Evolutionary conservation across 2,329 filamentous ascomycete species (phyloP), one percentile per base, ranked within the genome.

Genomic region (Ascosphaera aggregata): DNA sequence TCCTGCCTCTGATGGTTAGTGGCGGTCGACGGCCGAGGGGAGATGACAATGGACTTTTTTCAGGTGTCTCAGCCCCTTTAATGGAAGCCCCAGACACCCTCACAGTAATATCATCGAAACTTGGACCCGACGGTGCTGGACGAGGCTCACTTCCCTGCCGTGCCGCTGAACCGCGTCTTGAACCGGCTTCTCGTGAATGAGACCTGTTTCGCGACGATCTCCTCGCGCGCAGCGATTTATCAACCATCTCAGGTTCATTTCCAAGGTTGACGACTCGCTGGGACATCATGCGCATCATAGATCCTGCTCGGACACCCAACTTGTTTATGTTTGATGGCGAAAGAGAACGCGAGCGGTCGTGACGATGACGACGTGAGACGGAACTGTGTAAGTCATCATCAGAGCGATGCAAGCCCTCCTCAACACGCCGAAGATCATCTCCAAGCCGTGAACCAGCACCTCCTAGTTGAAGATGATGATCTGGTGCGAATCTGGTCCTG

Each of bases 251-350:
- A 3, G 76, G 77, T 50, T 95, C 89, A 52, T 92, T 92, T 58
- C 84, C 93, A 49, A 98, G 71, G 52, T 95, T 95, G 51, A 98
- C 89, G 41, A 98, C 85, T 62, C 89, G 81, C 60, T 94, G 85
- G 22, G 91, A 95, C 73, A 98, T 92, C 47, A 73, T 73, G 45
- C 78, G 71, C 57, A 85, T 71, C 48, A 84, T 80, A 7, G 78
- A 80, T 35, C 78, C 71, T 43, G 79, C 78, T 47, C 73, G 66
- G 18, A 67, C 70, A 39, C 34, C 16, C 9, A 35, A 15, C n/a
- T 35, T 5, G 34, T 18, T 35, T 7, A 35, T 35, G n/a, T 35
- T 66, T 15, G 74, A 75, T 2, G 70, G 63, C 2, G 76, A 73
- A 31, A 75, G 63, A 34, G 76, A 77, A 35, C 67, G 61, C 39